Percentiles rank a stretch among this genome's conserved stretches.
Conservation (phyloP, 2,329 filamentous ascomycete species). For the Sclerotinia glacialis region DNA sequence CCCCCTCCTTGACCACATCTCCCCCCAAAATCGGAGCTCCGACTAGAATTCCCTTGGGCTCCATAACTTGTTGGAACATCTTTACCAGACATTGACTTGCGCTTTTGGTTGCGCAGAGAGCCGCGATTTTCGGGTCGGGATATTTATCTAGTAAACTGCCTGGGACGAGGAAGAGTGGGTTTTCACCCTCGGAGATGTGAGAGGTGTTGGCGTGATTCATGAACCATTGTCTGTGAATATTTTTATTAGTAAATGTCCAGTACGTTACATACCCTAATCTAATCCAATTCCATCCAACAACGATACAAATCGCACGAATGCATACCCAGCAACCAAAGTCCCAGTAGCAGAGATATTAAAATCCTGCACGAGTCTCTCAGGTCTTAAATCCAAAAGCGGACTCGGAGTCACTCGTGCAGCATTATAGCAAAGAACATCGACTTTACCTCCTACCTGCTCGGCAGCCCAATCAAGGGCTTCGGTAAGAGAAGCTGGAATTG, state of each 20-base stretch:
- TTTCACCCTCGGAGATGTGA: not conserved
- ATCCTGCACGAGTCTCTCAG: conserved; percentile 1
- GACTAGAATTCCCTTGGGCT: not conserved
- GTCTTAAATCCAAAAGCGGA: not conserved
- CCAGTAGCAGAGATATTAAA: conserved; percentile 5
- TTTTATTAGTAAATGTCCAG: not conserved
- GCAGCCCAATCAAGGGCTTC: conserved; percentile 14
- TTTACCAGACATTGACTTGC: conserved; percentile 17
- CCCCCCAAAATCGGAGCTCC: conserved; percentile 13
- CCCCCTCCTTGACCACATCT: not conserved
- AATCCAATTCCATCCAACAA: not conserved
- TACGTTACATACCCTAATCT: no score
- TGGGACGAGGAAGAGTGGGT: not conserved
- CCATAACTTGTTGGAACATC: conserved; percentile 13
- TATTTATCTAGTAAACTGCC: conserved; percentile 4
- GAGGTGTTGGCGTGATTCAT: conserved; percentile 5
- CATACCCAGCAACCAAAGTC: conserved; percentile 13
- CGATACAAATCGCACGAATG: not conserved
- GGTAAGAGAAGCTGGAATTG: not conserved
- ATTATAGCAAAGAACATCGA: conserved; percentile 17
- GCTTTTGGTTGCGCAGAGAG: not conserved
- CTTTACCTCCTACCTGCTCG: not conserved
- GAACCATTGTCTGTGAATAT: conserved; percentile 4
- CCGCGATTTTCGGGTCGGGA: not conserved
- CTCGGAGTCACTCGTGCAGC: conserved; percentile 1